Percentiles rank a stretch among this genome's conserved stretches.
phyloP scores from a whole-genome alignment of 139 green algal species.

The Eudorina sp. region DNA sequence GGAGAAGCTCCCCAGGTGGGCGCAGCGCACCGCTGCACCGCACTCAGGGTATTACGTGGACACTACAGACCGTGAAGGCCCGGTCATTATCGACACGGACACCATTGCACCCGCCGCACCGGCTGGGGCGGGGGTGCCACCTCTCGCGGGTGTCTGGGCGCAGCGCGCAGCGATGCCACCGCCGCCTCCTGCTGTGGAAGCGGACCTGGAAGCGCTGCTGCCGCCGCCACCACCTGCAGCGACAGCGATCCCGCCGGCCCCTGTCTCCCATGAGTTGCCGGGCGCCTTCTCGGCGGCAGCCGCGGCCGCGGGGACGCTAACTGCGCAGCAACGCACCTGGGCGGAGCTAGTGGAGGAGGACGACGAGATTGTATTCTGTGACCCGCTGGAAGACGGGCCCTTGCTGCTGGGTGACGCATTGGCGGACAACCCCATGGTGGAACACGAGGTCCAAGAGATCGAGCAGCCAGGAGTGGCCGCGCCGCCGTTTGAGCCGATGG shows the following conservation, averaged over 20 bases:
- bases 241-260: not conserved
- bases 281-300: too few species aligned
- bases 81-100: too few species aligned
- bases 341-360: slow-evolving; percentile 42
- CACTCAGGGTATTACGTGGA: too few species aligned
- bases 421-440: too few species aligned
- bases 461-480: too few species aligned
- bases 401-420: not conserved
- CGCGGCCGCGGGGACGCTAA: not conserved
- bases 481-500: too few species aligned
- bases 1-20: slow-evolving; percentile 68
- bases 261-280: not conserved
- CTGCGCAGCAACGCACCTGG: not conserved
- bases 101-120: too few species aligned
- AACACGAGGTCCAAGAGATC: too few species aligned
- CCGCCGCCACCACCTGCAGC: not conserved
- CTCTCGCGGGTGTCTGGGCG: not conserved
- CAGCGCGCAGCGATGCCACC: not conserved
- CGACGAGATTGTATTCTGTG: slow-evolving; percentile 46
- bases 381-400: not conserved
- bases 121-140: too few species aligned
- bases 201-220: too few species aligned
- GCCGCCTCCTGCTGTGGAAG: too few species aligned
- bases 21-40: not conserved
- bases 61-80: too few species aligned